These are phyloP conservation scores for Penicillium simplicissimum DNA, from an alignment of 495 filamentous ascomycete genomes.

Conservation along the genomic window DNA sequence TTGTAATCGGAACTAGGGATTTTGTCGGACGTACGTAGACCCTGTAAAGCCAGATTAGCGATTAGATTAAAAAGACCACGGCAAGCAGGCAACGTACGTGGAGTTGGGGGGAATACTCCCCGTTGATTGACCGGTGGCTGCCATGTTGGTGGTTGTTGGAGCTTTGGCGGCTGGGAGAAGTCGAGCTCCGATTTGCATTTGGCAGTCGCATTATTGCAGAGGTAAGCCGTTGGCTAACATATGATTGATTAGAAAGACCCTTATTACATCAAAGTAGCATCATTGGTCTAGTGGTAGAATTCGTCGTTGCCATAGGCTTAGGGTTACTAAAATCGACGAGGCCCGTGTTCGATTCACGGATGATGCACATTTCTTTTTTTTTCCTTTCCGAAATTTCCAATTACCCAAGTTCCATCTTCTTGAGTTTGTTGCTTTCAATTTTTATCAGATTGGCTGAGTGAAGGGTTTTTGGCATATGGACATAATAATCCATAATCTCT, in stretches of 20 bases:
- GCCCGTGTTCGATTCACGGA: constrained; percentile 61
- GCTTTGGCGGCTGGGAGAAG: constrained; percentile 23
- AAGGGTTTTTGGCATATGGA: no score
- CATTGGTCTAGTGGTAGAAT: constrained; percentile 63
- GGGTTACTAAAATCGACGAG: no score
- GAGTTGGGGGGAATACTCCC: constrained; percentile 44
- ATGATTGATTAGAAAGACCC: neutral
- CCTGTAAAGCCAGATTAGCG: constrained; percentile 37
- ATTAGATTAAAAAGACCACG: neutral
- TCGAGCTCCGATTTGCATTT: constrained; percentile 21
- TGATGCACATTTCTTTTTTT: constrained; percentile 45
- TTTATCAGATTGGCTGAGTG: no score
- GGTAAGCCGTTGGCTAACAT: no score
- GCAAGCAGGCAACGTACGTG: constrained; percentile 40
- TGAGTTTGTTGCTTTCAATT: no score
- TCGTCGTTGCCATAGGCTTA: constrained; percentile 62
- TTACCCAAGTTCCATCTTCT: neutral
- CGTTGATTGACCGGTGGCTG: constrained; percentile 31
- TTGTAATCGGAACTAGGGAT: constrained; percentile 18
- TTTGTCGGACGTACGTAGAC: constrained; percentile 50
- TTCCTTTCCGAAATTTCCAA: constrained; percentile 12
- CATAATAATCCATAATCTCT: neutral
- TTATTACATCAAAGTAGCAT: constrained; percentile 35
- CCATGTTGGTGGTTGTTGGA: constrained; percentile 43
- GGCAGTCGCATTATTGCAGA: neutral